Base-by-base conservation (phyloP, 371 early-diverging fungal genomes). In the Apophysomyces ossiformis region DNA sequence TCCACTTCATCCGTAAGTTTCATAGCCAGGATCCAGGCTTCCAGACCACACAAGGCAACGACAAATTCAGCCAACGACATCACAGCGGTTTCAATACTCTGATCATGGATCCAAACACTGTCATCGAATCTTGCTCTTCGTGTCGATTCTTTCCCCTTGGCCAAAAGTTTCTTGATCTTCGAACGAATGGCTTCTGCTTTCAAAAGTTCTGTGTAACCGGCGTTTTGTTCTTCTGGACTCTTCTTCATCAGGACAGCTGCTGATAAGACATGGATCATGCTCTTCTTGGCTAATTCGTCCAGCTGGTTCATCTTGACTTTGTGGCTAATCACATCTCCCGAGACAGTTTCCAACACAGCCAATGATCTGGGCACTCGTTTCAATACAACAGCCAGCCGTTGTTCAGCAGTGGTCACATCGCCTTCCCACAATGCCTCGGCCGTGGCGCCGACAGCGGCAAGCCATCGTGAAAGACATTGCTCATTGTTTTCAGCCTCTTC, bases 21-120 rank as follows among this genome's bases (percentile, higher is more conserved):
- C 78, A 75, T 75, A 9, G 75, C 74, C 39, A 68, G 57, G 5
- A 81, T 72, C 81, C 81, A 81, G 8, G 78, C 78, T 54, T 81
- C 76, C n/a, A 81, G 58, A 18, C 78, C 78, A 36, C 69, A 66
- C 1, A 81, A 59, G 6, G 69, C 65, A 1, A 74, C 72, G 2
- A 81, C 81, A 41, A 81, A 81, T 47, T 81, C 81, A 26, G 78
- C 81, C 7, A 81, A 58, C 0, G 74, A 69, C 50, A 77, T 60
- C 1, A 74, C 74, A 5, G 73, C 70, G 43, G 73, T 74, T 65
- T 78, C 81, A 0, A 81, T 64, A 44, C 71, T 75, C 2, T 58
- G 60, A 6, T 64, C 64, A 7, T 61, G 47, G 15, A n/a, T 18
- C 36, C 50, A 54, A 1, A 50, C 54, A 21, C 54, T 26, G 21